phyloP scores from a whole-genome alignment of 768 basidiomycete genomes.

The Collybia mongolica region DNA sequence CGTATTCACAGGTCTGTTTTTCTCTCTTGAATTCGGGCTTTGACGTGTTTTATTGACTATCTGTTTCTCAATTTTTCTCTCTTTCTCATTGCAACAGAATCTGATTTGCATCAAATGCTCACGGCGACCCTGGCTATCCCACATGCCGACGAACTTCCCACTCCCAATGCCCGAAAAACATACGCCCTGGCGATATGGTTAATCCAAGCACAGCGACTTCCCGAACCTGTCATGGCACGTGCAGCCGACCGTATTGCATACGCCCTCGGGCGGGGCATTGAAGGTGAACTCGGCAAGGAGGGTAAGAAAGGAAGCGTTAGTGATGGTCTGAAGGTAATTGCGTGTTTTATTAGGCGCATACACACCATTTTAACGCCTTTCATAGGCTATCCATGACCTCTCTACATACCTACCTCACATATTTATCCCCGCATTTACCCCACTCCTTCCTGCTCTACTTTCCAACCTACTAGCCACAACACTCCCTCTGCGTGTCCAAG shows the following conservation, averaged over 20 bases:
- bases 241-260: slow-evolving; percentile 68
- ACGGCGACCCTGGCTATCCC: slow-evolving; percentile 71
- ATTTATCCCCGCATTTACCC: slow-evolving; percentile 65
- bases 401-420: slow-evolving; percentile 58
- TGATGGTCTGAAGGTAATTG: slow-evolving; percentile 72
- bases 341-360: slow-evolving; percentile 1
- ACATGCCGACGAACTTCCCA: slow-evolving; percentile 64
- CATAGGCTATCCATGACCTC: slow-evolving; percentile 72
- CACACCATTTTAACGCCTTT: background rate
- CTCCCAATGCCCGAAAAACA: slow-evolving; percentile 85
- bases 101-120: slow-evolving; percentile 58
- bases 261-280: slow-evolving; percentile 72
- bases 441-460: slow-evolving; percentile 58
- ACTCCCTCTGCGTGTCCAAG: slow-evolving; percentile 63
- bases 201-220: slow-evolving; percentile 69
- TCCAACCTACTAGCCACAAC: slow-evolving; percentile 63
- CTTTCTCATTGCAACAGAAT: slow-evolving; percentile 37
- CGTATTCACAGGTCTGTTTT: slow-evolving; percentile 61
- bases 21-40: background rate
- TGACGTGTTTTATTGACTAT: background rate
- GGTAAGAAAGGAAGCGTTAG: slow-evolving; percentile 83
- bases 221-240: slow-evolving; percentile 56
- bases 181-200: slow-evolving; percentile 77
- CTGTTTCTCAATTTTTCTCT: background rate
- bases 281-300: slow-evolving; percentile 84